Evolutionary conservation across 768 basidiomycete genomes (phyloP).

Genomic region (Cystobasidium tubakii): DNA sequence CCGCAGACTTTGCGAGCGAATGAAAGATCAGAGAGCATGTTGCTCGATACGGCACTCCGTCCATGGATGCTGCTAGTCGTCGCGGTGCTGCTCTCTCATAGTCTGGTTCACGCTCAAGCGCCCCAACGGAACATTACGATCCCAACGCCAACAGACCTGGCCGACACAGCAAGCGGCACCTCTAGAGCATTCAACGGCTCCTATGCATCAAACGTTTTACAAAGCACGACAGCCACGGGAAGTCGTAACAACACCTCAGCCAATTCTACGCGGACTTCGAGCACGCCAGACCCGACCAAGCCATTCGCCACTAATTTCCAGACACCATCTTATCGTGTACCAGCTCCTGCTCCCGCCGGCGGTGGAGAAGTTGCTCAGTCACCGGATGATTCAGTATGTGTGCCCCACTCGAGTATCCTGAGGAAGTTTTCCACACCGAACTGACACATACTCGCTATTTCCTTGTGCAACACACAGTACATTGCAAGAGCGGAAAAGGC

Average conservation of each 20-base stretch:
- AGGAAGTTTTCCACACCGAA: not conserved
- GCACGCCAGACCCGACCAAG: constrained; percentile 1
- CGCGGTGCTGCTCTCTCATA: not conserved
- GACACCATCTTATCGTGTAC: not conserved
- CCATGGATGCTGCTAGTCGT: not conserved
- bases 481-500: not conserved
- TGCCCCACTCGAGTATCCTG: not conserved
- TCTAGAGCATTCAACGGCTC: not conserved
- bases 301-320: constrained; percentile 13
- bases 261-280: not conserved
- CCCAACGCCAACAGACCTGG: not conserved
- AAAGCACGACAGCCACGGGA: not conserved
- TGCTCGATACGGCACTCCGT: not conserved
- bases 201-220: not conserved
- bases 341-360: constrained; percentile 7
- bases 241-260: constrained; percentile 6
- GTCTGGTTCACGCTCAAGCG: not conserved
- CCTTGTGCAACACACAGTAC: not conserved
- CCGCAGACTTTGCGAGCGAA: too few relatives aligned
- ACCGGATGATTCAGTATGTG: constrained; percentile 16
- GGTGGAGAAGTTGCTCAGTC: constrained; percentile 20
- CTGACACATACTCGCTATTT: not conserved
- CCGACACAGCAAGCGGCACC: not conserved
- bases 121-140: not conserved
- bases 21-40: too few relatives aligned